Conservation (phyloP, 805 yeast genomes). For the Cephaloascus fragrans region DNA sequence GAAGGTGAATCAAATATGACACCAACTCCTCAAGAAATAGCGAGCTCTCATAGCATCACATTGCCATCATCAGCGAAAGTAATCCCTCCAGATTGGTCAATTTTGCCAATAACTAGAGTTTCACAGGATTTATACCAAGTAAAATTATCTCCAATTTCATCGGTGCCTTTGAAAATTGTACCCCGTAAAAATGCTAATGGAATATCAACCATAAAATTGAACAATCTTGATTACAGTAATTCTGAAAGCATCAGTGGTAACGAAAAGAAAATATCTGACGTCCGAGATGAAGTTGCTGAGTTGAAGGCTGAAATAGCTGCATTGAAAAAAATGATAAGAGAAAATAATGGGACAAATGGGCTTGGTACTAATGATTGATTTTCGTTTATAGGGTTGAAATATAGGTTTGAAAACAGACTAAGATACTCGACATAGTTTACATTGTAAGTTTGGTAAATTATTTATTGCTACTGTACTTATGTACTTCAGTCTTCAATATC, state of each 20-base stretch:
- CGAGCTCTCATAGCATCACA: neutral
- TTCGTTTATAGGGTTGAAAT: too few species aligned
- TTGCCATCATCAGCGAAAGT: constrained; percentile 1
- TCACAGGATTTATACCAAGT: constrained; percentile 1
- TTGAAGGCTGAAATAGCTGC: neutral
- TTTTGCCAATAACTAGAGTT: constrained; percentile 3
- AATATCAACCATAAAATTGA: constrained; percentile 1
- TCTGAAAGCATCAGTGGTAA: neutral
- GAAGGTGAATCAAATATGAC: constrained; percentile 1
- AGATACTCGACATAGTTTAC: neutral
- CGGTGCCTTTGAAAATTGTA: neutral
- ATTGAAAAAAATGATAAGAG: neutral
- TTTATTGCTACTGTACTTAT: neutral
- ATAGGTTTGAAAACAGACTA: too few species aligned
- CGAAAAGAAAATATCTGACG: neutral
- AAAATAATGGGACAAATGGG: neutral
- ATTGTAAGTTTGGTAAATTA: neutral
- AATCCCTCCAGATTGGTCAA: constrained; percentile 5
- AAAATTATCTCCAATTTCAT: neutral
- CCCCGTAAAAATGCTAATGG: neutral
- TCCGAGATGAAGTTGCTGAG: too few species aligned
- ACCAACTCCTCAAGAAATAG: neutral
- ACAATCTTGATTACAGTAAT: neutral
- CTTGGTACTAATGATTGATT: neutral
- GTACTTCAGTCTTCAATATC: constrained; percentile 13